Conservation (phyloP, 768 basidiomycete genomes). For the Hortiboletus campestris region DNA sequence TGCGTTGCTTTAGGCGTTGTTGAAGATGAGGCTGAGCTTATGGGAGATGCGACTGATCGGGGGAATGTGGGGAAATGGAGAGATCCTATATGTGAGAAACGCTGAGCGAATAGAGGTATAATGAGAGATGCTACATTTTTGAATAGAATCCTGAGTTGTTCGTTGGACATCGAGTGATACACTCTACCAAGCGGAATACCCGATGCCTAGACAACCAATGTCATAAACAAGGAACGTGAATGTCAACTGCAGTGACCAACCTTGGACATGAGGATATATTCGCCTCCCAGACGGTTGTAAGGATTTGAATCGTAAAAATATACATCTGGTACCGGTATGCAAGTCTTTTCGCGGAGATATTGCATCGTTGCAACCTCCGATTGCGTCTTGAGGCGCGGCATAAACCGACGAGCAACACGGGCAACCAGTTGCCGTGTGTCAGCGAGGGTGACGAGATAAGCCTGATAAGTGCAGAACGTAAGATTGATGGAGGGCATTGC, state of each 20-base stretch:
- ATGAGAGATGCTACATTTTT: conserved; percentile 66
- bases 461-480: conserved; percentile 40
- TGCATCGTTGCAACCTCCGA: conserved; percentile 85
- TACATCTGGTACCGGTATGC: conserved; percentile 71
- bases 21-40: conserved; percentile 19
- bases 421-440: conserved; percentile 66
- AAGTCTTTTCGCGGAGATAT: conserved; percentile 70
- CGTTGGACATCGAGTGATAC: conserved; percentile 68
- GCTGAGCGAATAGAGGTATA: conserved; percentile 72
- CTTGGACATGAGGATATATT: conserved; percentile 87
- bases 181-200: conserved; percentile 71
- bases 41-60: conserved; percentile 17
- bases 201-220: conserved; percentile 48
- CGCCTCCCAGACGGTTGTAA: conserved; percentile 79
- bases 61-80: conserved; percentile 46
- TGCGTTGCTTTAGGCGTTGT: conserved; percentile 29
- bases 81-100: conserved; percentile 75
- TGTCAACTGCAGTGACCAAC: conserved; percentile 37
- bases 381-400: conserved; percentile 84
- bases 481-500: not conserved
- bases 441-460: conserved; percentile 69
- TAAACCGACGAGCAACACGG: conserved; percentile 79
- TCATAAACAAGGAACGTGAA: conserved; percentile 3
- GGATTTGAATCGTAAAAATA: conserved; percentile 82
- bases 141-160: conserved; percentile 60